Evolutionary conservation across 805 yeast genomes (phyloP).

Genomic region (Saturnispora gosingensis): DNA sequence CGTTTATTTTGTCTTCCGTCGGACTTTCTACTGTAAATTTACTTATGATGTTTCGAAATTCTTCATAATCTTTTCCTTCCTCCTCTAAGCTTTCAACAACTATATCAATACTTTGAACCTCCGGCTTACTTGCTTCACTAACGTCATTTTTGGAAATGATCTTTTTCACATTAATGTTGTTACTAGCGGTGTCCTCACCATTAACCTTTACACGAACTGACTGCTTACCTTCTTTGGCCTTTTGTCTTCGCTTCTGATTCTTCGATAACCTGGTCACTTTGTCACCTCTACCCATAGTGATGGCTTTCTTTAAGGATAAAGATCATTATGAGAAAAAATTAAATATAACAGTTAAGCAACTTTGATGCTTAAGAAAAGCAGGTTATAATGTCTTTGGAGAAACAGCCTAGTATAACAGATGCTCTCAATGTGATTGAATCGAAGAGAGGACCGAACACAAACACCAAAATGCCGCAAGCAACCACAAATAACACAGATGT

Average conservation of each 20-base stretch:
- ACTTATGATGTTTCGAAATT: not conserved
- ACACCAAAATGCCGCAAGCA: not conserved
- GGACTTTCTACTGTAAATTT: not conserved
- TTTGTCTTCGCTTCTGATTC: conserved; percentile 2
- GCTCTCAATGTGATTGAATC: not conserved
- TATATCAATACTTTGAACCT: not conserved
- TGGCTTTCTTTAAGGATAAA: not conserved
- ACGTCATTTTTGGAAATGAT: not conserved
- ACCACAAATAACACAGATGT: not conserved
- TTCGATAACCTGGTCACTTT: not conserved
- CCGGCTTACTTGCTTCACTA: not conserved
- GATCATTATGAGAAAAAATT: not conserved
- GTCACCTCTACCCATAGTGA: not conserved
- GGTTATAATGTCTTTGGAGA: not conserved
- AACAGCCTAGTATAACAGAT: not conserved
- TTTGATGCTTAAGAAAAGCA: not conserved
- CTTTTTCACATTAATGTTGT: not conserved
- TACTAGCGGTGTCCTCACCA: not conserved
- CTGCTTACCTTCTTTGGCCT: conserved; percentile 2
- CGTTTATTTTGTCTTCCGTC: not conserved
- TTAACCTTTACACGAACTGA: not conserved
- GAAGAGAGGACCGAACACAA: no score
- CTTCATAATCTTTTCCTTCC: not conserved
- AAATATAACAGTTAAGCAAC: not conserved
- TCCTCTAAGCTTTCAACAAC: not conserved